These are phyloP conservation scores for Rhodosorus marinus DNA, from an alignment of 23 red algal species.

Conservation along the genomic window DNA sequence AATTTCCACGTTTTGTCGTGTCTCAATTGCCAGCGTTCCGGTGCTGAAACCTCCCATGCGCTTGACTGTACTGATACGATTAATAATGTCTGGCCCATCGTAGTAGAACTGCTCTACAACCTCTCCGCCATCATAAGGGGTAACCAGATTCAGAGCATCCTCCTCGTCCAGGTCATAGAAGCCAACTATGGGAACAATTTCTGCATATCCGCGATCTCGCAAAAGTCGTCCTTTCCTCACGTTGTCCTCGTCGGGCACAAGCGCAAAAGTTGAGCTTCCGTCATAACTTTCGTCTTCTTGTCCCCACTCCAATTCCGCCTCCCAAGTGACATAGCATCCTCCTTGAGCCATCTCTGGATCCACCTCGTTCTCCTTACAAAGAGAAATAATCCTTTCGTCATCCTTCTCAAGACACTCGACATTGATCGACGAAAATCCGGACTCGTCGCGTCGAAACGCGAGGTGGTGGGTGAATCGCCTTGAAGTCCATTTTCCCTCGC, in stretches of 20 bases:
- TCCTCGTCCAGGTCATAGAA: slow-evolving; percentile 43
- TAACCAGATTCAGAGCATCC: slow-evolving; percentile 52
- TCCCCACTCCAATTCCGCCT: slow-evolving; percentile 81
- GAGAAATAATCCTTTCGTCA: slow-evolving; percentile 43
- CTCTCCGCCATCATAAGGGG: slow-evolving; percentile 89
- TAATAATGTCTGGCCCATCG: slow-evolving; percentile 60
- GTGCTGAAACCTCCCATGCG: slow-evolving; percentile 84
- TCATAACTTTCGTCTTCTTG: slow-evolving; percentile 86
- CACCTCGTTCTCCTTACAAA: slow-evolving; percentile 42
- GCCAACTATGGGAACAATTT: slow-evolving; percentile 84
- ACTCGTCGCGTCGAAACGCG: slow-evolving; percentile 75
- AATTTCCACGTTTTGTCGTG: slow-evolving; percentile 1
- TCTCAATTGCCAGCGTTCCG: slow-evolving; percentile 74
- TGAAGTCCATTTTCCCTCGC: slow-evolving; percentile 58
- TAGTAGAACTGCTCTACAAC: slow-evolving; percentile 74
- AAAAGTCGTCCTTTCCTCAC: slow-evolving; percentile 49
- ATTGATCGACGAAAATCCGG: slow-evolving; percentile 47
- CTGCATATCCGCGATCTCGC: slow-evolving; percentile 88
- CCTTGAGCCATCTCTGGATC: slow-evolving; percentile 12
- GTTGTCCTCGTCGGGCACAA: slow-evolving; percentile 31
- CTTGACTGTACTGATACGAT: slow-evolving; percentile 71
- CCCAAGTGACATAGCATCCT: slow-evolving; percentile 83
- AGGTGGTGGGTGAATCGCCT: slow-evolving; percentile 94
- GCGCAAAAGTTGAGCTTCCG: slow-evolving; percentile 71
- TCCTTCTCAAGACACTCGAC: slow-evolving; percentile 30